Evolutionary conservation across 83 land plant genomes (phyloP).

Genomic region (Picea mariana): DNA sequence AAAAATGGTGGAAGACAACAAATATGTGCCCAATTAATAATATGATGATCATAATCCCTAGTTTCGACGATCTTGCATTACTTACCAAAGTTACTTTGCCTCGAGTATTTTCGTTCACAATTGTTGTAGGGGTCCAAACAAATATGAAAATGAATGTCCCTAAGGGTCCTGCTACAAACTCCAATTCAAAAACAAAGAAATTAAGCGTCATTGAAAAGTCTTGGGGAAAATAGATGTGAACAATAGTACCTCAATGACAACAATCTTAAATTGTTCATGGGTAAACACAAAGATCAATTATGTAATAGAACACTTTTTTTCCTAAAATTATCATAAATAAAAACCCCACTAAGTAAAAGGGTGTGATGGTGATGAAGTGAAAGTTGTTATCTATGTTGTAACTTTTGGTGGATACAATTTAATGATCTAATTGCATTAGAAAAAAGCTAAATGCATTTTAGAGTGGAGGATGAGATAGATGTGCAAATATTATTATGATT

Average conservation of each 20-base stretch:
- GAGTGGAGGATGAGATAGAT: too few relatives aligned
- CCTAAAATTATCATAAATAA: too few relatives aligned
- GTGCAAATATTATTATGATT: too few relatives aligned
- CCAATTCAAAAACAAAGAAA: background rate
- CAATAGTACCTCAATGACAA: background rate
- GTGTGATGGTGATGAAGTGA: too few relatives aligned
- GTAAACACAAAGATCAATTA: background rate
- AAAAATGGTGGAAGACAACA: constrained; percentile 79
- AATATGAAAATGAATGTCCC: constrained; percentile 90
- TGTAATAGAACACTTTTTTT: background rate
- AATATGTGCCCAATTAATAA: constrained; percentile 85
- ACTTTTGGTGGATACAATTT: too few relatives aligned
- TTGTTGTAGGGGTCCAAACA: constrained; percentile 60
- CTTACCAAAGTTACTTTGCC: constrained; percentile 61
- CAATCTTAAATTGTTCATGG: background rate
- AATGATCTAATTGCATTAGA: too few relatives aligned
- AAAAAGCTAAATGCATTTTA: too few relatives aligned
- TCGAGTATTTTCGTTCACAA: constrained; percentile 74
- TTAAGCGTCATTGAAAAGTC: background rate
- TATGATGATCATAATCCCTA: constrained; percentile 81
- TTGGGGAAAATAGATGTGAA: too few relatives aligned
- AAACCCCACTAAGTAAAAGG: too few relatives aligned
- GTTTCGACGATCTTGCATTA: constrained; percentile 59
- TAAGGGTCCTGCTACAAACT: constrained; percentile 79
- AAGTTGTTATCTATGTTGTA: too few relatives aligned